Percentiles rank a stretch among this genome's conserved stretches.
These are phyloP conservation scores for Salpingoeca rosetta DNA, from an alignment of 78 protist genomes.

Conservation along the genomic window DNA sequence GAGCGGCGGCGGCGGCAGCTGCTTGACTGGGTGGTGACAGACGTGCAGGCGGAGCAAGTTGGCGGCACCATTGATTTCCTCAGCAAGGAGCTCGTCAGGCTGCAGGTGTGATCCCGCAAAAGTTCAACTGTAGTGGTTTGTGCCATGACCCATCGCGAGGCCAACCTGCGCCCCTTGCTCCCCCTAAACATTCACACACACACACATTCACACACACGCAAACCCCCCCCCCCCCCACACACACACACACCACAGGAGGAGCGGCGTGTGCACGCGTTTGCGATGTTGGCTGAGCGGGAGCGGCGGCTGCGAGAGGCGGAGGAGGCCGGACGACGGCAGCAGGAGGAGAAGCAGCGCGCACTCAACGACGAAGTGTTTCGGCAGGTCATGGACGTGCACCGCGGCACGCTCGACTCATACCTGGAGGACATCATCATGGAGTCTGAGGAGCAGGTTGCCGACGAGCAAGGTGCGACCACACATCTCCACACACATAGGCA, in stretches of 20 bases:
- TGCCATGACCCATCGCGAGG: no score
- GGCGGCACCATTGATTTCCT: slow-evolving; percentile 48
- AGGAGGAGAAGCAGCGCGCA: slow-evolving; percentile 29
- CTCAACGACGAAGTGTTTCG: slow-evolving; percentile 14
- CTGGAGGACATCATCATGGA: background rate
- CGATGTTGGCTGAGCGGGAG: slow-evolving; percentile 40
- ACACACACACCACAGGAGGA: no score
- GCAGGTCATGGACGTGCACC: slow-evolving; percentile 4
- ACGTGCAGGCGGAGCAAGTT: slow-evolving; percentile 24
- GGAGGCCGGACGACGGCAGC: slow-evolving; percentile 39
- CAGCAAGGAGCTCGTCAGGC: slow-evolving; percentile 54
- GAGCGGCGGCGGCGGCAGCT: no score
- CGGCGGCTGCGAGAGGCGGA: slow-evolving; percentile 49
- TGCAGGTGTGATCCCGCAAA: no score
- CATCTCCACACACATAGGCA: no score
- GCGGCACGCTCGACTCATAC: slow-evolving; percentile 2
- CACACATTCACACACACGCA: no score
- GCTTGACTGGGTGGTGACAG: no score
- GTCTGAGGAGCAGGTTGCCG: background rate
- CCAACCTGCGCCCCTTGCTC: no score
- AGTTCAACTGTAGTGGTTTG: no score
- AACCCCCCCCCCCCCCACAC: no score
- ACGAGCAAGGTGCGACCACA: slow-evolving; percentile 11
- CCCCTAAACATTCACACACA: no score
- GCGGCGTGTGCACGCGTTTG: slow-evolving; percentile 29